Conservation (phyloP, 2,329 filamentous ascomycete species). For the Beauveria sp. region DNA sequence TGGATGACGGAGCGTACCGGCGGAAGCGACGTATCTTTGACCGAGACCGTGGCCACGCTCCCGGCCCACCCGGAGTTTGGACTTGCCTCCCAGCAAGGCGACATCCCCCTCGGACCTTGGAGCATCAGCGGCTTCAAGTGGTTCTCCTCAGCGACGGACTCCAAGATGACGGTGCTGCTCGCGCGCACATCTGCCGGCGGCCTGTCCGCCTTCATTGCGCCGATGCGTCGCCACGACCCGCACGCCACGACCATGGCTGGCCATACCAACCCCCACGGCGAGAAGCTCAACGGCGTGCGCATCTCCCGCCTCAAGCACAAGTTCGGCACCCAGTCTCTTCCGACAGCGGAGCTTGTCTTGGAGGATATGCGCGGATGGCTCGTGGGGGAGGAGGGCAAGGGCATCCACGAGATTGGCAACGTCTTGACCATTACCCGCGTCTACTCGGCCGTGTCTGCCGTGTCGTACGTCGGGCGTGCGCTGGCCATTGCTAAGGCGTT, state of each 20-base stretch:
- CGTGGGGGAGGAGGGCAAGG: constrained; percentile 57
- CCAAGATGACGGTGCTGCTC: constrained; percentile 53
- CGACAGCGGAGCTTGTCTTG: constrained; percentile 65
- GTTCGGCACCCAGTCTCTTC: constrained; percentile 60
- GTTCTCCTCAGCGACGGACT: constrained; percentile 61
- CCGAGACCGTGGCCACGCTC: constrained; percentile 51
- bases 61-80: constrained; percentile 12
- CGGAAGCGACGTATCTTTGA: constrained; percentile 61
- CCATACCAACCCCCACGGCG: constrained; percentile 17
- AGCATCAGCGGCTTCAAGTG: constrained; percentile 59
- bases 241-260: constrained; percentile 23
- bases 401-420: constrained; percentile 59
- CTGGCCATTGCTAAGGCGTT: constrained; percentile 51
- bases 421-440: constrained; percentile 61
- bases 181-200: constrained; percentile 42
- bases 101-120: constrained; percentile 43
- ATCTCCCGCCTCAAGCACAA: constrained; percentile 68
- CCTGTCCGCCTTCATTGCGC: constrained; percentile 57
- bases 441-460: constrained; percentile 45
- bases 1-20: constrained; percentile 71
- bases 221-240: constrained; percentile 42
- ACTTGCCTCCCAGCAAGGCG: constrained; percentile 3
- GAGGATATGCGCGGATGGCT: constrained; percentile 56
- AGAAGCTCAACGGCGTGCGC: constrained; percentile 56
- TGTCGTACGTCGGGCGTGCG: constrained; percentile 47